phyloP scores from a whole-genome alignment of 192 early-diverging fungal species.

The Cetraspora pellucida region DNA sequence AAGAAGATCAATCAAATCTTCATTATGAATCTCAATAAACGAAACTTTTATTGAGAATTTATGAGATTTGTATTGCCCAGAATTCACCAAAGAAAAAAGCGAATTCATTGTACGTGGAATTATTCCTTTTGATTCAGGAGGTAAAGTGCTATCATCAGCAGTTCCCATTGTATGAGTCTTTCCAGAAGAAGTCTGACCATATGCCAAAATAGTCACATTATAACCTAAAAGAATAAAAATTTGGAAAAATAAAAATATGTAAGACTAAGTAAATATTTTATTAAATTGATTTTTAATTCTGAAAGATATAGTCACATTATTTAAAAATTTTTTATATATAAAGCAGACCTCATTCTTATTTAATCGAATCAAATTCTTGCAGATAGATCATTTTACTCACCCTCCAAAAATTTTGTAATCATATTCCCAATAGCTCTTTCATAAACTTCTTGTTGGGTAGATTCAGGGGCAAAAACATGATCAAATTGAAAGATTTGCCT shows the following conservation, averaged over 20 bases:
- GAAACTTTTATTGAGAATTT: conserved; percentile 69
- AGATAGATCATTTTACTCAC: conserved; percentile 35
- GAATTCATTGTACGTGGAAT: conserved; percentile 73
- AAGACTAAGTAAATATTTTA: background rate
- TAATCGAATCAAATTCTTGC: background rate
- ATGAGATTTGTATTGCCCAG: conserved; percentile 30
- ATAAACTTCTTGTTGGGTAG: conserved; percentile 66
- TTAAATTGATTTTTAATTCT: background rate
- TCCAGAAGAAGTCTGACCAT: conserved; percentile 92
- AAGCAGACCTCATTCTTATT: background rate
- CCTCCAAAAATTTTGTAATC: conserved; percentile 53
- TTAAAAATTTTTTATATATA: background rate
- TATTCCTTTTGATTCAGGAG: conserved; percentile 55
- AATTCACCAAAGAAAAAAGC: conserved; percentile 53
- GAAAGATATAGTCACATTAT: too few relatives aligned
- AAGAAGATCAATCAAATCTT: conserved; percentile 91
- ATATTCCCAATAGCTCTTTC: conserved; percentile 44
- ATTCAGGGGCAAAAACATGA: conserved; percentile 63
- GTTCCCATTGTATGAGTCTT: conserved; percentile 98
- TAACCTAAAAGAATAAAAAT: conserved; percentile 58
- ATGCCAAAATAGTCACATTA: conserved; percentile 93
- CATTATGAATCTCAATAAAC: conserved; percentile 97
- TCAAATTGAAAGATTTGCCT: conserved; percentile 60
- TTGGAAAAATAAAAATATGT: background rate
- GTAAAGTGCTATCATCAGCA: conserved; percentile 39